Conservation (phyloP, 176 grass and related monocot species). For the Calamus simplicifolius region DNA sequence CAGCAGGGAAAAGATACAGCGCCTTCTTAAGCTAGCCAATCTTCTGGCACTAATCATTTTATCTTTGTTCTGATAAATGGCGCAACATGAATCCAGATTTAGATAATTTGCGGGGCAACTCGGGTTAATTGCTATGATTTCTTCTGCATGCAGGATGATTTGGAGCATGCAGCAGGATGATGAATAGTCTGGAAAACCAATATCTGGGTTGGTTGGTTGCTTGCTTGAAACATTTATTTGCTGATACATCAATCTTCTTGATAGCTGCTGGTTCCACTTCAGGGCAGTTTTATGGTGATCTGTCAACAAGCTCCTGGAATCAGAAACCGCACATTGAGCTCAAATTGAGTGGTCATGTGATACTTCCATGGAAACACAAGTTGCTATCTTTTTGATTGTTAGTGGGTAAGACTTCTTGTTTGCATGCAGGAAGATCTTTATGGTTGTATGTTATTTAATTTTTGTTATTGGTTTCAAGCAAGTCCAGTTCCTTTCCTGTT, state of each 20-base stretch:
- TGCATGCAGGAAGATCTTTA: too few relatives aligned
- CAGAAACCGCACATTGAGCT: neutral
- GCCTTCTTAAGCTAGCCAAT: conserved; percentile 72
- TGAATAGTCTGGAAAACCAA: conserved; percentile 15
- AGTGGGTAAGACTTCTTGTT: too few relatives aligned
- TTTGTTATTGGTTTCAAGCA: too few relatives aligned
- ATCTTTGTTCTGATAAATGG: conserved; percentile 71
- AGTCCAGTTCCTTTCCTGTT: too few relatives aligned
- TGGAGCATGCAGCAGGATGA: conserved; percentile 79
- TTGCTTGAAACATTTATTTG: too few relatives aligned
- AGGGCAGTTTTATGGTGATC: too few relatives aligned
- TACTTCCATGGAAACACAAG: neutral
- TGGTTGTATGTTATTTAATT: too few relatives aligned
- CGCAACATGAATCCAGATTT: neutral
- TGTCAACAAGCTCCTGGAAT: neutral
- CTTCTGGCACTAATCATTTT: conserved; percentile 69
- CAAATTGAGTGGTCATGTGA: neutral
- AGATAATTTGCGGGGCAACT: neutral
- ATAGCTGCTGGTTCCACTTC: too few relatives aligned
- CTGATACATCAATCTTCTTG: too few relatives aligned
- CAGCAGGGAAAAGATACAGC: conserved; percentile 66
- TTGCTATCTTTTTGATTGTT: neutral
- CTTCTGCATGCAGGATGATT: conserved; percentile 70
- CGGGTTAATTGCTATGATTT: conserved; percentile 4
- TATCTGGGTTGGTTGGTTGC: too few relatives aligned